phyloP scores from a whole-genome alignment of 2,329 filamentous ascomycete species.

The Ophiocordyceps camponoti-rufipedis region DNA sequence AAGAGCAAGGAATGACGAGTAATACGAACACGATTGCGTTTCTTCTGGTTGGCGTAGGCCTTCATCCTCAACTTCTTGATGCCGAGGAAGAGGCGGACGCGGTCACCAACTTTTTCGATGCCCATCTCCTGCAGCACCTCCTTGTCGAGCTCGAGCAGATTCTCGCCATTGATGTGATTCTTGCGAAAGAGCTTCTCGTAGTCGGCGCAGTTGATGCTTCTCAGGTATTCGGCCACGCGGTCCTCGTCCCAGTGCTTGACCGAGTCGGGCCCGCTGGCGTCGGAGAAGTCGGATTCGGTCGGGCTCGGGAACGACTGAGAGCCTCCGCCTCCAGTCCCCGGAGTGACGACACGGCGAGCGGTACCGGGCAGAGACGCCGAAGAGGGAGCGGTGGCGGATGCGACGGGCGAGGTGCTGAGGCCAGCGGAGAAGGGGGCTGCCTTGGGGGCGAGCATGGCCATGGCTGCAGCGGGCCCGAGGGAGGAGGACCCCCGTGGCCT shows the following conservation, averaged over 20 bases:
- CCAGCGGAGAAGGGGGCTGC: constrained; percentile 40
- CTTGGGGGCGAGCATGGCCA: constrained; percentile 69
- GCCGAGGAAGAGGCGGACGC: constrained; percentile 73
- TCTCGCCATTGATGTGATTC: constrained; percentile 96
- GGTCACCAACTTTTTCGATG: constrained; percentile 92
- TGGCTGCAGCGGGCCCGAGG: neutral
- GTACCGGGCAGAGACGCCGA: constrained; percentile 21
- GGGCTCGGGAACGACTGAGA: constrained; percentile 56
- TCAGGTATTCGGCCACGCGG: constrained; percentile 76
- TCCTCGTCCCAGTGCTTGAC: constrained; percentile 84
- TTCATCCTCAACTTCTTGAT: constrained; percentile 71
- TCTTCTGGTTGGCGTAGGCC: constrained; percentile 59
- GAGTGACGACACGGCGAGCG: constrained; percentile 21
- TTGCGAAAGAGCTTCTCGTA: constrained; percentile 80
- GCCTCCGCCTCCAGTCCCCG: constrained; percentile 23
- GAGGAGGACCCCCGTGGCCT: neutral
- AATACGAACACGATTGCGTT: constrained; percentile 60
- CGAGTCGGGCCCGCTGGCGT: constrained; percentile 56
- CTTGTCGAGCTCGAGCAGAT: constrained; percentile 92
- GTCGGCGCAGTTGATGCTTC: constrained; percentile 80
- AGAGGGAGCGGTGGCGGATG: constrained; percentile 25
- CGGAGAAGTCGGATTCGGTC: constrained; percentile 85
- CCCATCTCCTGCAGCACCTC: constrained; percentile 94
- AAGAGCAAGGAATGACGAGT: neutral
- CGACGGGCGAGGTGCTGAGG: constrained; percentile 26